Evolutionary conservation across 768 basidiomycete species (phyloP), one percentile per base, ranked within the genome.

Genomic region (Coprinopsis cinerea): DNA sequence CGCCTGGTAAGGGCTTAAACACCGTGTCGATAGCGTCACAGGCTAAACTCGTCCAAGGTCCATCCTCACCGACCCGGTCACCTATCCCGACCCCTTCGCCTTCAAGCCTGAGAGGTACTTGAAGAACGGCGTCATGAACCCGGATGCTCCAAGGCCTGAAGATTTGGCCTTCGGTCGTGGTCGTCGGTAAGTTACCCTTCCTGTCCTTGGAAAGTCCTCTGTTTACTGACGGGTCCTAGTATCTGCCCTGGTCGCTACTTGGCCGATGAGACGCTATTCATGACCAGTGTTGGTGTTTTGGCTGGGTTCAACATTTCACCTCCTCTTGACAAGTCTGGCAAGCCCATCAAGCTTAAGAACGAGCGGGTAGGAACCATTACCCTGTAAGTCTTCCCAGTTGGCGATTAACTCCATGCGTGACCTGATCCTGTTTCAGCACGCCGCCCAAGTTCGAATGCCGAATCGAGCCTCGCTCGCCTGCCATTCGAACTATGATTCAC

Each of bases 81-180:
- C 44, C 13, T 61, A 54, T 27, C 56, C 53, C 6, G 54, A 61
- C 1, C 59, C 59, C 15, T 48, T 39, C 20, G 40, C 41, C 17
- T 55, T 61, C 51, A 56, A 54, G 13, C 58, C 59, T n/a, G 58
- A 59, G 20, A 39, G 59, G 30, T 61, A 56, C 39, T 48, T 61
- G 39, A 48, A 54, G 47, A 46, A 59, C 49, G 59, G 59, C 17
- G 37, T 55, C 22, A 17, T 55, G 10, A 47, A 59, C 37, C 53
- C 60, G 14, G 59, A 64, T 1, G 61, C 67, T 25, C 43, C 34
- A 2, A 71, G 75, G 43, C 66, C 77, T 11, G 59, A 64, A 28
- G 57, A 60, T 9, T 40, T 67, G 45, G 61, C 61, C 9, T 69
- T 67, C 48, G 69, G 68, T 2, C 68, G 66, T 44, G 68, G 68